Base-by-base conservation (phyloP, 768 basidiomycete species). In the Cyclocybe cylindracea region DNA sequence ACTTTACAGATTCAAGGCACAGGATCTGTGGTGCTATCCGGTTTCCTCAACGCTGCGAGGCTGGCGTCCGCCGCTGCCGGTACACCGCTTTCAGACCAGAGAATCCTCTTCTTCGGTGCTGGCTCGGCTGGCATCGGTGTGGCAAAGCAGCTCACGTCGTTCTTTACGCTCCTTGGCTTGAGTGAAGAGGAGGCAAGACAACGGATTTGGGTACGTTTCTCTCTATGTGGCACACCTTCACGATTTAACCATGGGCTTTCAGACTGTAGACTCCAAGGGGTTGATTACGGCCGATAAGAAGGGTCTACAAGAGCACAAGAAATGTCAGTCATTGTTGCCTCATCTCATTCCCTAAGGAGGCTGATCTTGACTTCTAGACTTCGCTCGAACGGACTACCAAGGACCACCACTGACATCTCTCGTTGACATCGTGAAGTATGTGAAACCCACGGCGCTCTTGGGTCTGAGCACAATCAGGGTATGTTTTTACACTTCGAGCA, bases 121-220 rank as follows among this genome's bases (percentile, higher is more conserved):
- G 94, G 94, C 0, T 88, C 86, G 9, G 88, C 90, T 7, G 93
- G 92, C 40, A 87, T 94, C 46, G 94, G 93, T 48, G 94, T 96
- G 36, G 93, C 88, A 39, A 85, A 84, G 69, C 91, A 94, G 64
- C 75, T 90, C 29, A 74, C 84, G 65, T 87, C 87, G 50, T 94
- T 93, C 76, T 91, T 93, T 75, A 88, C 79, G 45, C 68, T 89
- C 58, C 70, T 79, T 38, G 87, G 88, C 7, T 56, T 89, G 66
- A 73, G 70, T 14, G 84, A 80, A 56, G 80, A 87, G 52, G 85
- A 89, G 56, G 89, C 89, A 5, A 80, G 70, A 60, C 71, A 73
- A 43, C 73, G 79, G 47, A 87, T 91, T 55, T 91, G 84, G 72
- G 83, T 89, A 54, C 61, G 77, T 66, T 8, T 55, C 5, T 39